These are phyloP conservation scores for Hygrophoropsis aurantiaca DNA, from an alignment of 768 basidiomycete genomes.

Conservation along the genomic window DNA sequence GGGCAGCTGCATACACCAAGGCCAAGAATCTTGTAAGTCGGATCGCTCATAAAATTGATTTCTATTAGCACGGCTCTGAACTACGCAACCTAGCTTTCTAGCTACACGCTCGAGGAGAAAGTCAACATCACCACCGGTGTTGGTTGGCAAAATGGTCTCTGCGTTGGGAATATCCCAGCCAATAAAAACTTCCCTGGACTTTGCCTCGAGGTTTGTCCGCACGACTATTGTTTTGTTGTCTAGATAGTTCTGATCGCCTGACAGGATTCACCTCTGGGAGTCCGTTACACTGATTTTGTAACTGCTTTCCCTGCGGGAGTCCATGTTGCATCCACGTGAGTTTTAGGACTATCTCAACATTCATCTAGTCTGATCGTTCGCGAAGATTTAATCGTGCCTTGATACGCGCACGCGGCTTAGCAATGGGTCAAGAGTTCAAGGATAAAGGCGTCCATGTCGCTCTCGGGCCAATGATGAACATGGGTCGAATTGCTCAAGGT, in stretches of 20 bases:
- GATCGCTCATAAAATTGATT: background rate
- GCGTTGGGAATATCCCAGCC: slow-evolving; percentile 63
- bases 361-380: slow-evolving; percentile 8
- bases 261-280: slow-evolving; percentile 36
- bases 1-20: slow-evolving; percentile 51
- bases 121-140: slow-evolving; percentile 23
- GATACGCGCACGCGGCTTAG: slow-evolving; percentile 61
- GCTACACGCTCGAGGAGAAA: slow-evolving; percentile 31
- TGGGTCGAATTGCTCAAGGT: slow-evolving; percentile 66
- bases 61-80: background rate
- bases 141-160: slow-evolving; percentile 43
- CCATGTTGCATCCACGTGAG: slow-evolving; percentile 50
- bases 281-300: slow-evolving; percentile 39
- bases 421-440: slow-evolving; percentile 67
- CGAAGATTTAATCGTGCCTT: slow-evolving; percentile 58
- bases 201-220: slow-evolving; percentile 52
- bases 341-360: slow-evolving; percentile 23
- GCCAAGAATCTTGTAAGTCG: slow-evolving; percentile 49
- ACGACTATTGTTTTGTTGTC: background rate
- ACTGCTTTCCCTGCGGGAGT: slow-evolving; percentile 58
- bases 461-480: slow-evolving; percentile 70
- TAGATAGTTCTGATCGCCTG: slow-evolving; percentile 9
- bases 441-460: slow-evolving; percentile 60
- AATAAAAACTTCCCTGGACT: slow-evolving; percentile 50
- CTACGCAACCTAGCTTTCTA: slow-evolving; percentile 29